phyloP scores from a whole-genome alignment of 1,139 yeast genomes.

The Suhomyces chickasaworum region DNA sequence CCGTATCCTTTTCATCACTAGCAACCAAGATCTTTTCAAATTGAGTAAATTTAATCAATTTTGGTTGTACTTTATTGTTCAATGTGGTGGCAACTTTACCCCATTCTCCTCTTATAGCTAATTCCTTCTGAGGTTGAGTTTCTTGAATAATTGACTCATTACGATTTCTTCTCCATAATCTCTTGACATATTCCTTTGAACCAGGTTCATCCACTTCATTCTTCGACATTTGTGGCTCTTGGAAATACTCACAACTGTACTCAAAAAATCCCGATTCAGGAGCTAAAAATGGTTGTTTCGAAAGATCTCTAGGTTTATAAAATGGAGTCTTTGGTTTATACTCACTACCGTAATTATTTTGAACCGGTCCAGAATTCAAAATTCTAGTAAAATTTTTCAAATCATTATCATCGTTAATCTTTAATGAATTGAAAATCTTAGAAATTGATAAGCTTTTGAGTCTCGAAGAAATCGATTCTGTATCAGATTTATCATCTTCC shows the following conservation, averaged over 20 bases:
- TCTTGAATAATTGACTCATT: constrained; percentile 84
- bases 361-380: constrained; percentile 43
- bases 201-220: constrained; percentile 93
- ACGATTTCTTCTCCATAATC: constrained; percentile 88
- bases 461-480: constrained; percentile 41
- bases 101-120: constrained; percentile 90
- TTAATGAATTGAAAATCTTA: constrained; percentile 46
- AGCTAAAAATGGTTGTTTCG: constrained; percentile 54
- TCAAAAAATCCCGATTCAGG: constrained; percentile 77
- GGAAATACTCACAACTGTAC: constrained; percentile 89
- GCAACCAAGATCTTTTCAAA: constrained; percentile 84
- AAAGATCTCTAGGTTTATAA: constrained; percentile 42
- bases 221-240: constrained; percentile 92
- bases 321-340: constrained; percentile 56
- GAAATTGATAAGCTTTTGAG: constrained; percentile 44
- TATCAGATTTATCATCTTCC: constrained; percentile 28
- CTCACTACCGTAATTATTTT: constrained; percentile 53
- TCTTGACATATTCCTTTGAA: constrained; percentile 76
- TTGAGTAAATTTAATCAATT: constrained; percentile 77
- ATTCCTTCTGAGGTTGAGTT: constrained; percentile 85
- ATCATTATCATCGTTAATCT: constrained; percentile 45
- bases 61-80: constrained; percentile 80
- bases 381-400: constrained; percentile 42
- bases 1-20: constrained; percentile 81
- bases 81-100: constrained; percentile 59